These are phyloP conservation scores for Saccharomycopsis sp. DNA, from an alignment of 805 yeast species.

Conservation along the genomic window DNA sequence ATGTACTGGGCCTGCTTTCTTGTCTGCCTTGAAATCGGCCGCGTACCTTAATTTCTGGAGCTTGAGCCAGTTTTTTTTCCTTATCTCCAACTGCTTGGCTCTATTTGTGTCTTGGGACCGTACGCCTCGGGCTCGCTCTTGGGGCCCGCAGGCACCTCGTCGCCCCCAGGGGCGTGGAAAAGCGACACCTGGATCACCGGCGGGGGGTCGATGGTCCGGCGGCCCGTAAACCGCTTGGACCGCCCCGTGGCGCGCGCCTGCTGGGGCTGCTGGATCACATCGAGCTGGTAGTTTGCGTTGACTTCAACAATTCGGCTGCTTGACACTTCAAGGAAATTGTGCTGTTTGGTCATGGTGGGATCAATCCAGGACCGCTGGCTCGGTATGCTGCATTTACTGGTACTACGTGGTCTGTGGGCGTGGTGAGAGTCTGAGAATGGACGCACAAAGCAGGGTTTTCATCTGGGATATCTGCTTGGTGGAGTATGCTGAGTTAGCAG, in stretches of 20 bases:
- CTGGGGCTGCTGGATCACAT: conserved; percentile 21
- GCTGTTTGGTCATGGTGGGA: conserved; percentile 17
- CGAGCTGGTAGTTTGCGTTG: conserved; percentile 11
- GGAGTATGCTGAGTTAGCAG: too few relatives aligned
- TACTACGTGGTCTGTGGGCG: too few relatives aligned
- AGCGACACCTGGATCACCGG: conserved; percentile 22
- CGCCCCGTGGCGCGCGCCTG: conserved; percentile 22
- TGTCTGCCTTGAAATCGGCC: conserved; percentile 25
- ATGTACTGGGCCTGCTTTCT: conserved; percentile 42
- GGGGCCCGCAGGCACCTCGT: background rate
- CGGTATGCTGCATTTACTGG: background rate
- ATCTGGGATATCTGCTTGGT: too few relatives aligned
- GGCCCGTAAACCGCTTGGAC: conserved; percentile 19
- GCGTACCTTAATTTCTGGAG: conserved; percentile 54
- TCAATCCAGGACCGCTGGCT: background rate
- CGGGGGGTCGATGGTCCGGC: conserved; percentile 23
- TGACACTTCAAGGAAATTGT: conserved; percentile 13
- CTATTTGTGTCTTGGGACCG: conserved; percentile 20
- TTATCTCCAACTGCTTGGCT: conserved; percentile 32
- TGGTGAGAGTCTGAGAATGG: too few relatives aligned
- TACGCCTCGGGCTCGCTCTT: background rate
- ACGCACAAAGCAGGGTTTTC: too few relatives aligned
- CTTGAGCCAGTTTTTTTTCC: conserved; percentile 54
- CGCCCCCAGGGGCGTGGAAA: background rate
- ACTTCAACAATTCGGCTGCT: conserved; percentile 6